Conservation (phyloP, 768 basidiomycete genomes). For the Amanita pallidorosea region DNA sequence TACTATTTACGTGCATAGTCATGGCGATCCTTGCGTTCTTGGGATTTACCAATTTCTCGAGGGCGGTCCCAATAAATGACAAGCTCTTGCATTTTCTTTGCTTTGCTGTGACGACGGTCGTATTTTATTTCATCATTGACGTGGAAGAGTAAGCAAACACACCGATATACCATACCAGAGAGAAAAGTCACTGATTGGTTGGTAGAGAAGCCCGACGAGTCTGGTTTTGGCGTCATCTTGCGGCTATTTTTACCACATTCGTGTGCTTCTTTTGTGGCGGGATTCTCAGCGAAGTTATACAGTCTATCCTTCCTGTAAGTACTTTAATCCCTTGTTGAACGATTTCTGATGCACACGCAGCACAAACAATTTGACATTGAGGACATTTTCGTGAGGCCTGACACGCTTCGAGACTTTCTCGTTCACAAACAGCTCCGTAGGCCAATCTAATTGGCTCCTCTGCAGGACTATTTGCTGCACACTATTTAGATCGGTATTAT, state of each 20-base stretch:
- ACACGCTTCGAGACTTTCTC: conserved; percentile 5
- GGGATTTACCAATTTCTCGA: conserved; percentile 65
- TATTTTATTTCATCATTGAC: conserved; percentile 84
- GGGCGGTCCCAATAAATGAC: conserved; percentile 61
- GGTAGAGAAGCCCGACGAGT: conserved; percentile 63
- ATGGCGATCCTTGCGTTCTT: conserved; percentile 66
- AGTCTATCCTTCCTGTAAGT: conserved; percentile 62
- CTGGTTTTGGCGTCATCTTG: conserved; percentile 79
- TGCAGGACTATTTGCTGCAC: conserved; percentile 55
- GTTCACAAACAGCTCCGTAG: conserved; percentile 24
- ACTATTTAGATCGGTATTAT: conserved; percentile 64
- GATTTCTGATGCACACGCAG: conserved; percentile 21
- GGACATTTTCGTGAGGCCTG: conserved; percentile 48
- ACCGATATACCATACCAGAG: too few relatives aligned
- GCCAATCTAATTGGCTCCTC: conserved; percentile 71
- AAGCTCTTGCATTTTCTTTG: conserved; percentile 75
- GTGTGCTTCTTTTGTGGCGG: conserved; percentile 76
- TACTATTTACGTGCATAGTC: conserved; percentile 56
- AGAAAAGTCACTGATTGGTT: not conserved
- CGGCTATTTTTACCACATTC: conserved; percentile 55
- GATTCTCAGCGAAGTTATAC: conserved; percentile 72
- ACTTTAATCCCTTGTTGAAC: not conserved
- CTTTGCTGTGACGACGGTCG: conserved; percentile 60
- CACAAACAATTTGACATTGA: conserved; percentile 64
- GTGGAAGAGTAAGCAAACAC: conserved; percentile 64